Conservation (phyloP, 345 rosid species). For the Ceriops tagal region DNA sequence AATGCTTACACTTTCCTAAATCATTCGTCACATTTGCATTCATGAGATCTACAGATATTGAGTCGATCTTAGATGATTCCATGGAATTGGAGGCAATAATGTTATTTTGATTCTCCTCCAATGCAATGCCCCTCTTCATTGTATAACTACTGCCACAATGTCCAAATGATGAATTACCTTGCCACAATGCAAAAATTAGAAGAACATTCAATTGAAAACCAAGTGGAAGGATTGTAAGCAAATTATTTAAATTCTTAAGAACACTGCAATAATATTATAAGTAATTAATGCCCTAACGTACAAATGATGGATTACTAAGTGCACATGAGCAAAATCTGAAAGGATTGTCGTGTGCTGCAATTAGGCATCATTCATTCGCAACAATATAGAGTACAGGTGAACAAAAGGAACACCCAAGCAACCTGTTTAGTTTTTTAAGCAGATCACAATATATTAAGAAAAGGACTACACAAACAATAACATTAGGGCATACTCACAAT, state of each 20-base stretch:
- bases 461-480: slow-evolving; percentile 1
- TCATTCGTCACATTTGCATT: slow-evolving; percentile 31
- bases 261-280: too few species aligned
- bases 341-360: too few species aligned
- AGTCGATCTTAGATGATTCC: slow-evolving; percentile 52
- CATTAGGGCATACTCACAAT: slow-evolving; percentile 16
- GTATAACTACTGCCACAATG: slow-evolving; percentile 6
- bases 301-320: too few species aligned
- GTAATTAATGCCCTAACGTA: too few species aligned
- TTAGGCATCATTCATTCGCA: too few species aligned
- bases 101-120: slow-evolving; percentile 28
- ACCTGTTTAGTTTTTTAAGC: too few species aligned
- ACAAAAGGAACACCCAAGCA: too few species aligned
- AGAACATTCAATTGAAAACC: not conserved
- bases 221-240: not conserved
- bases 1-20: slow-evolving; percentile 49
- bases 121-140: slow-evolving; percentile 25
- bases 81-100: slow-evolving; percentile 31
- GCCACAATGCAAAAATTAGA: not conserved
- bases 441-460: too few species aligned
- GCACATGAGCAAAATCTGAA: too few species aligned
- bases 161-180: slow-evolving; percentile 9
- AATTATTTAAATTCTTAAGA: slow-evolving; percentile 11
- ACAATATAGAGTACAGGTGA: too few species aligned
- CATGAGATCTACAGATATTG: slow-evolving; percentile 53